Evolutionary conservation across 257 asterid genomes (phyloP).

Genomic region (Handroanthus guayacan): DNA sequence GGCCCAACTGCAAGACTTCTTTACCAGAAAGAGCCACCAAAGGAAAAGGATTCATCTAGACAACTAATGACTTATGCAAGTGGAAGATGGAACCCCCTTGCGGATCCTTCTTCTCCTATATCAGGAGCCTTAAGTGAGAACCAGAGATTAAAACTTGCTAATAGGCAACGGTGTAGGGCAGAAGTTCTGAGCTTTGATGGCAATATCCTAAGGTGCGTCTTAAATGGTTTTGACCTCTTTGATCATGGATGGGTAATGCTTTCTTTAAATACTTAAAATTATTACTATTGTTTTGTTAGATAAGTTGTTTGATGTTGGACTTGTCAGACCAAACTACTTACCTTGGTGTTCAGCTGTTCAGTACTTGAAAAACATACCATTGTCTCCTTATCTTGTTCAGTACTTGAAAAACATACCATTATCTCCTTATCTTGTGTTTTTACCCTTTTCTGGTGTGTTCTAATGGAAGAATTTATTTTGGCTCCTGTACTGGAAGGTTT

Average conservation of each 20-base stretch:
- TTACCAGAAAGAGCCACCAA: constrained; percentile 87
- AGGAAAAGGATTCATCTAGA: constrained; percentile 65
- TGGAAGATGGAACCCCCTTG: constrained; percentile 95
- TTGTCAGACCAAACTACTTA: constrained; percentile 10
- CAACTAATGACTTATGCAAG: constrained; percentile 93
- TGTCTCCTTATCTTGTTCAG: neutral
- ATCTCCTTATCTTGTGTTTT: neutral
- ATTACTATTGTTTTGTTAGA: neutral
- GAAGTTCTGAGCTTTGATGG: constrained; percentile 99
- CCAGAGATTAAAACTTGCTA: constrained; percentile 89
- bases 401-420: neutral
- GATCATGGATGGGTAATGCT: constrained; percentile 20
- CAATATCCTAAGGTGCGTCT: constrained; percentile 78
- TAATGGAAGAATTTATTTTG: constrained; percentile 7
- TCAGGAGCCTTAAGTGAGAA: constrained; percentile 88
- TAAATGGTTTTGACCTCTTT: constrained; percentile 28
- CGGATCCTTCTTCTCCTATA: constrained; percentile 98
- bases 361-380: neutral
- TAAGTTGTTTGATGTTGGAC: neutral
- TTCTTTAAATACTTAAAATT: constrained; percentile 1
- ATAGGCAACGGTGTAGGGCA: constrained; percentile 80
- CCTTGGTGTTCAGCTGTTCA: constrained; percentile 5
- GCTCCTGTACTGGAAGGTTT: constrained; percentile 4
- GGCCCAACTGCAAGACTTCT: constrained; percentile 92
- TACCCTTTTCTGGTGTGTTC: neutral